Percentiles rank a stretch among this genome's conserved stretches.
Conservation (phyloP, 345 rosid genomes). For the Acer campestre region DNA sequence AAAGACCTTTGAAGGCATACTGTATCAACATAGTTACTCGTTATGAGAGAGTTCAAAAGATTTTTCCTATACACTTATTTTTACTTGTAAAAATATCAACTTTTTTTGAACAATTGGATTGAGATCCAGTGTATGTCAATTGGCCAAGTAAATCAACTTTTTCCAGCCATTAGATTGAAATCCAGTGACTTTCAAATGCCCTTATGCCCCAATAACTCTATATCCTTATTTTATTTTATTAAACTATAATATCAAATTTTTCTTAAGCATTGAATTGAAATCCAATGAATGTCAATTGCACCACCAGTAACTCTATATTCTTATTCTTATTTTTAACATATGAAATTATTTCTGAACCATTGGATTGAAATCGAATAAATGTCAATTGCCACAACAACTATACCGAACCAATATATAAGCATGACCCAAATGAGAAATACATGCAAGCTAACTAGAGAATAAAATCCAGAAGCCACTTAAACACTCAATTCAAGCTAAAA, state of each 20-base stretch:
- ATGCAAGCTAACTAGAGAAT: background rate
- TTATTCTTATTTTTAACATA: no score
- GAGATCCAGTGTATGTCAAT: background rate
- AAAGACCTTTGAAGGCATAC: background rate
- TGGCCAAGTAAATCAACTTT: background rate
- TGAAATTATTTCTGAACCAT: background rate
- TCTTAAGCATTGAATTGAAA: no score
- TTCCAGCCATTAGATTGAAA: no score
- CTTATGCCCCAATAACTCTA: no score
- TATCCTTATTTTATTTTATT: no score
- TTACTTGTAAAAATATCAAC: background rate
- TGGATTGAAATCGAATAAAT: background rate
- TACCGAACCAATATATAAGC: background rate
- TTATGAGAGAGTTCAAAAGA: background rate
- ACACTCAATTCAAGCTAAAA: constrained; percentile 3
- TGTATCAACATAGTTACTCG: no score
- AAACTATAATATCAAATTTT: no score
- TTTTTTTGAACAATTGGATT: background rate
- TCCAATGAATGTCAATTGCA: no score
- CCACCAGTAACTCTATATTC: background rate
- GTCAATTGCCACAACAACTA: background rate
- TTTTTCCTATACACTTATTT: background rate
- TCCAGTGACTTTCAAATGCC: no score
- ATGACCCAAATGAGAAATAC: background rate
- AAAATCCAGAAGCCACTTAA: background rate